Evolutionary conservation across 495 filamentous ascomycete genomes (phyloP).

Genomic region (Penicillium herquei): DNA sequence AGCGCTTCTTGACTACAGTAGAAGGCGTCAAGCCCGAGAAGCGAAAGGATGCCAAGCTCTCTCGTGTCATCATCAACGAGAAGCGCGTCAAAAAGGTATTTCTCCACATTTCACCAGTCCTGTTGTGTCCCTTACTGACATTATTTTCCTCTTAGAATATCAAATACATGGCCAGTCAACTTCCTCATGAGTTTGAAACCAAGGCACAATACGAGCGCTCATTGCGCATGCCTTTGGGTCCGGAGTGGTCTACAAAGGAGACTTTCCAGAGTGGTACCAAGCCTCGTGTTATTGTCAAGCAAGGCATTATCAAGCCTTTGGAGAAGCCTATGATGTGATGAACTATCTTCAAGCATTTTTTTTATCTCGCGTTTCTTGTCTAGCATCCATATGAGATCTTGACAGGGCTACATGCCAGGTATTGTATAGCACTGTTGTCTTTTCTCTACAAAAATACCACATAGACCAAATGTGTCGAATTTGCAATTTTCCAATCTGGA

Average conservation of each 20-base stretch:
- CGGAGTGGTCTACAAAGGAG: slow-evolving; percentile 93
- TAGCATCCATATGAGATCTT: not conserved
- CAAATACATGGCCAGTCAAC: slow-evolving; percentile 76
- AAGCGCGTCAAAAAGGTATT: slow-evolving; percentile 85
- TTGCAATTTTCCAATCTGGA: not conserved
- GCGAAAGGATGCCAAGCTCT: slow-evolving; percentile 77
- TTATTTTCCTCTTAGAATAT: slow-evolving; percentile 57
- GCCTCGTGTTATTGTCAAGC: slow-evolving; percentile 88
- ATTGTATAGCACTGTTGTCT: not conserved
- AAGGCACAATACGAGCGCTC: slow-evolving; percentile 87
- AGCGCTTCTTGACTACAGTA: slow-evolving; percentile 63
- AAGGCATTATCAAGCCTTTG: slow-evolving; percentile 88
- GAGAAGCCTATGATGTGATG: slow-evolving; percentile 65
- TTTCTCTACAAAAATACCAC: not conserved
- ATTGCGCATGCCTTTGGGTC: slow-evolving; percentile 81
- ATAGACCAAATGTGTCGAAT: not conserved
- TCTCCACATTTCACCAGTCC: not conserved
- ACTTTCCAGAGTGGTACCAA: slow-evolving; percentile 87
- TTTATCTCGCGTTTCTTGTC: slow-evolving; percentile 3
- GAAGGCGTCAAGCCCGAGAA: slow-evolving; percentile 75
- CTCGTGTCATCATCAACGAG: slow-evolving; percentile 88
- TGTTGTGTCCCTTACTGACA: slow-evolving; percentile 22
- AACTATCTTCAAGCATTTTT: not conserved
- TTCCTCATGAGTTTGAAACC: slow-evolving; percentile 87
- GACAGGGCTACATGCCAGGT: not conserved